These are phyloP conservation scores for Globisporangium barbulae DNA, from an alignment of 352 stramenopile species.

Conservation along the genomic window DNA sequence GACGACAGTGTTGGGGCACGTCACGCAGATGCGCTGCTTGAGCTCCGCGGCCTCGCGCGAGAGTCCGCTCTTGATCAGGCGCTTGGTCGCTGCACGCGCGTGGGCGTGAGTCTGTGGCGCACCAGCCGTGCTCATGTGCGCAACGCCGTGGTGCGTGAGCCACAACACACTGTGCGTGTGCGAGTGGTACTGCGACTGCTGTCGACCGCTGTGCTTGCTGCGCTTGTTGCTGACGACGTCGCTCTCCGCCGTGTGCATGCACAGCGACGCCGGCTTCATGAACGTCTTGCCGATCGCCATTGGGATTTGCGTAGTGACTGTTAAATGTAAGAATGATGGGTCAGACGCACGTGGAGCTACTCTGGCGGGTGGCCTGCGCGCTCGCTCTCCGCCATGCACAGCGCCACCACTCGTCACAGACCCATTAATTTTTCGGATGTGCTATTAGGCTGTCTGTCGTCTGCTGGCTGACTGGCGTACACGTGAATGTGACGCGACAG, in stretches of 20 bases:
- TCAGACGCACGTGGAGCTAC: not conserved
- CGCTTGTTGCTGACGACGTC: not conserved
- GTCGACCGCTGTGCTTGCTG: constrained; percentile 10
- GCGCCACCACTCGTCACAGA: not conserved
- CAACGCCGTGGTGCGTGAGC: constrained; percentile 29
- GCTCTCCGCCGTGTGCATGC: constrained; percentile 6
- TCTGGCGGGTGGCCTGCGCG: not conserved
- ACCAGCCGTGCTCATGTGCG: constrained; percentile 13
- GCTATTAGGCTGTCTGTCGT: not conserved
- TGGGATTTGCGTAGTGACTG: not conserved
- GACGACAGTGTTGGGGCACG: constrained; percentile 39
- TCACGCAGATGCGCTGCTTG: constrained; percentile 53
- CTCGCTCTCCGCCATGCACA: not conserved
- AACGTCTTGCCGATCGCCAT: constrained; percentile 20
- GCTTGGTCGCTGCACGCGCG: constrained; percentile 10
- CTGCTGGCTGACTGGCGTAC: not conserved
- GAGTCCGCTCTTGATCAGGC: constrained; percentile 27
- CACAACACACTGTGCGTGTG: constrained; percentile 25
- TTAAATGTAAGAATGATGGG: not conserved
- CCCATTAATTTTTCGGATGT: not conserved
- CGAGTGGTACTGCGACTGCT: constrained; percentile 3
- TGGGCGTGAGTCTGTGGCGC: not conserved
- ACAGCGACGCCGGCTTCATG: constrained; percentile 7
- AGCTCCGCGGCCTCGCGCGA: constrained; percentile 43
- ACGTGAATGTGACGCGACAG: constrained; percentile 13